Percentiles rank a stretch among this genome's conserved stretches.
These are phyloP conservation scores for Aureobasidium sp. DNA, from an alignment of 2,329 filamentous ascomycete genomes.

Conservation along the genomic window DNA sequence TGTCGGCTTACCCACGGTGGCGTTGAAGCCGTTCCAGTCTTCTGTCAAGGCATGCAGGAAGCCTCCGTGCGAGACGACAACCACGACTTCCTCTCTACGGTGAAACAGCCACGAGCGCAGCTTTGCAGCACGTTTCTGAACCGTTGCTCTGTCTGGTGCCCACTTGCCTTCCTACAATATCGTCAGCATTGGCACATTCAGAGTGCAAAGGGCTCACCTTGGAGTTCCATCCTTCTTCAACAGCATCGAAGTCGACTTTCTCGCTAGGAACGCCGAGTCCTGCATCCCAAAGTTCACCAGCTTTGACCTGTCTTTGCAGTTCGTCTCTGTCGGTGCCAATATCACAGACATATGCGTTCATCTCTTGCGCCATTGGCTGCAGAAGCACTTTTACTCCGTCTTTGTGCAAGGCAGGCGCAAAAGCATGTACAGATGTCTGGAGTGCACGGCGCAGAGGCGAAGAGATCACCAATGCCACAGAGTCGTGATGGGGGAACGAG, in stretches of 20 bases:
- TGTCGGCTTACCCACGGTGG: neutral
- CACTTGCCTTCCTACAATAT: slow-evolving; percentile 29
- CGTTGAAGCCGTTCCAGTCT: slow-evolving; percentile 56
- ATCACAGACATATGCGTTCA: slow-evolving; percentile 65
- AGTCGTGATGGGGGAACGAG: slow-evolving; percentile 49
- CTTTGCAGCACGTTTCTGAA: slow-evolving; percentile 53
- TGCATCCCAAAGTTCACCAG: slow-evolving; percentile 41
- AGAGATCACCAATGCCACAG: slow-evolving; percentile 61
- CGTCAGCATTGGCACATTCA: neutral
- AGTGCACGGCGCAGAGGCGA: slow-evolving; percentile 75
- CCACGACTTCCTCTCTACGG: slow-evolving; percentile 54
- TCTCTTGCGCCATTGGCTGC: slow-evolving; percentile 71
- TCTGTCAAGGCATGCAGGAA: slow-evolving; percentile 79
- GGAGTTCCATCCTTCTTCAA: slow-evolving; percentile 55
- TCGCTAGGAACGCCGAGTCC: slow-evolving; percentile 51
- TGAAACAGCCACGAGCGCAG: slow-evolving; percentile 50
- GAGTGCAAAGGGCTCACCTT: slow-evolving; percentile 36
- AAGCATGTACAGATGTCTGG: slow-evolving; percentile 64
- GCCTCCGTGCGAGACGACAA: slow-evolving; percentile 72
- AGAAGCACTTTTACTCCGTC: slow-evolving; percentile 49
- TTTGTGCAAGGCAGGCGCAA: slow-evolving; percentile 47
- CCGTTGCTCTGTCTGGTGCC: slow-evolving; percentile 39
- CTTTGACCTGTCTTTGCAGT: neutral
- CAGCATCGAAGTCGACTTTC: slow-evolving; percentile 53
- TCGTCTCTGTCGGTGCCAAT: slow-evolving; percentile 45